These are phyloP conservation scores for Trichodelitschia bisporula DNA, from an alignment of 495 filamentous ascomycete genomes.

Conservation along the genomic window DNA sequence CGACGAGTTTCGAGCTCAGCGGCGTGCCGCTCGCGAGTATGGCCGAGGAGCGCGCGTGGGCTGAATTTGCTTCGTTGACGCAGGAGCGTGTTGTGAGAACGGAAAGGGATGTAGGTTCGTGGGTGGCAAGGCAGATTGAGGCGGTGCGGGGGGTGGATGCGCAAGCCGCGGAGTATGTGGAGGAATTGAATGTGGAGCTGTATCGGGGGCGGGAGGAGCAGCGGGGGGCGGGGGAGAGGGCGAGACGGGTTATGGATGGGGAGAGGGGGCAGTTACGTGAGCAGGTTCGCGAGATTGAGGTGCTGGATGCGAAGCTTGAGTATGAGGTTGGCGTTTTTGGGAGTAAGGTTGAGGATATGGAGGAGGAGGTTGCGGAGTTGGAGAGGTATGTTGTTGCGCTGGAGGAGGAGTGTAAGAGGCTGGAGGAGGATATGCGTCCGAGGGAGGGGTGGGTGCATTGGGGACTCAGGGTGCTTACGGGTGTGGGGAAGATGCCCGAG, in stretches of 20 bases:
- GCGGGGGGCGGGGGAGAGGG: background rate
- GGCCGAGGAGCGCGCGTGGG: slow-evolving; percentile 6
- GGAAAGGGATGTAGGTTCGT: background rate
- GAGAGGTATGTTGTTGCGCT: slow-evolving; percentile 21
- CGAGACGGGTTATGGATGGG: background rate
- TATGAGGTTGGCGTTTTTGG: slow-evolving; percentile 72
- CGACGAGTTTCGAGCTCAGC: slow-evolving; percentile 5
- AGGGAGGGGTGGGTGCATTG: slow-evolving; percentile 22
- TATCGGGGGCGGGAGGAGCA: slow-evolving; percentile 41
- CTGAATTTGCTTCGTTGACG: slow-evolving; percentile 1
- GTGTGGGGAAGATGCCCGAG: slow-evolving; percentile 22
- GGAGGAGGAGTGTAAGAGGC: background rate
- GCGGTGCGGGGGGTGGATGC: background rate
- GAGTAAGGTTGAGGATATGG: slow-evolving; percentile 56
- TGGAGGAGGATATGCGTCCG: background rate
- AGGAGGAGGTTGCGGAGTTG: slow-evolving; percentile 47
- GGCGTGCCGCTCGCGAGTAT: slow-evolving; percentile 13
- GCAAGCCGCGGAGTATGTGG: slow-evolving; percentile 19
- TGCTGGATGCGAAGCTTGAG: slow-evolving; percentile 67
- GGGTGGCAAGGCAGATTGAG: background rate
- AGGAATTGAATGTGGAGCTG: slow-evolving; percentile 41
- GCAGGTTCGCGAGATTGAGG: slow-evolving; percentile 55
- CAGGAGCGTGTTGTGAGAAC: background rate
- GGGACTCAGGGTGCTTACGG: slow-evolving; percentile 30
- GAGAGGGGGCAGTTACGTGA: slow-evolving; percentile 39